phyloP scores from a whole-genome alignment of 1,284 basidiomycete genomes.

The Exsudoporus floridanus region DNA sequence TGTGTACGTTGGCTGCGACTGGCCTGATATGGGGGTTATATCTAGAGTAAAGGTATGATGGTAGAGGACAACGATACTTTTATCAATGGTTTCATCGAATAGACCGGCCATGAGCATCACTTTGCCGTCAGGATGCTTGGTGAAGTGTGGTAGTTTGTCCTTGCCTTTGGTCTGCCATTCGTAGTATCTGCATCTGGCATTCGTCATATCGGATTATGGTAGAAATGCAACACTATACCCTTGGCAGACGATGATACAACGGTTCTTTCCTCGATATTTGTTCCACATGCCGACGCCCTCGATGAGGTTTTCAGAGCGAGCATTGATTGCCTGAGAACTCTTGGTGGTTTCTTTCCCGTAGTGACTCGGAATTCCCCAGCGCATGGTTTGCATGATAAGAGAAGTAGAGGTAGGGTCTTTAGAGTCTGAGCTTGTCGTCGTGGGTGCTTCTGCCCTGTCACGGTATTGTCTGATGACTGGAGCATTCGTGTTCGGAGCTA shows the following conservation, averaged over 20 bases:
- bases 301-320: conserved; percentile 80
- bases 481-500: conserved; percentile 68
- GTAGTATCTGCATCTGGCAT: conserved; percentile 62
- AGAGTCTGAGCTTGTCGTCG: background rate
- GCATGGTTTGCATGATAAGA: conserved; percentile 70
- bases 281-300: conserved; percentile 80
- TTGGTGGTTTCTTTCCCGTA: conserved; percentile 78
- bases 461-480: conserved; percentile 56
- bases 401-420: conserved; percentile 1
- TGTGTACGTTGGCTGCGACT: conserved; percentile 66
- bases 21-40: conserved; percentile 38
- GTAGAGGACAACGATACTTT: conserved; percentile 42
- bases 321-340: conserved; percentile 83
- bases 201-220: background rate
- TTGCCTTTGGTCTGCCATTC: conserved; percentile 88
- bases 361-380: conserved; percentile 91
- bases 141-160: conserved; percentile 78
- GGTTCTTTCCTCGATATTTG: conserved; percentile 72
- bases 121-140: conserved; percentile 62
- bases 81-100: conserved; percentile 72
- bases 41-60: background rate
- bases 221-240: conserved; percentile 48
- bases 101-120: conserved; percentile 88
- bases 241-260: conserved; percentile 79
- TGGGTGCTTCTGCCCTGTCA: background rate